A percentile compares a stretch with the other conserved stretches of the same genome.
Conservation (phyloP, 768 basidiomycete genomes). For the Tephrocybe sp. region DNA sequence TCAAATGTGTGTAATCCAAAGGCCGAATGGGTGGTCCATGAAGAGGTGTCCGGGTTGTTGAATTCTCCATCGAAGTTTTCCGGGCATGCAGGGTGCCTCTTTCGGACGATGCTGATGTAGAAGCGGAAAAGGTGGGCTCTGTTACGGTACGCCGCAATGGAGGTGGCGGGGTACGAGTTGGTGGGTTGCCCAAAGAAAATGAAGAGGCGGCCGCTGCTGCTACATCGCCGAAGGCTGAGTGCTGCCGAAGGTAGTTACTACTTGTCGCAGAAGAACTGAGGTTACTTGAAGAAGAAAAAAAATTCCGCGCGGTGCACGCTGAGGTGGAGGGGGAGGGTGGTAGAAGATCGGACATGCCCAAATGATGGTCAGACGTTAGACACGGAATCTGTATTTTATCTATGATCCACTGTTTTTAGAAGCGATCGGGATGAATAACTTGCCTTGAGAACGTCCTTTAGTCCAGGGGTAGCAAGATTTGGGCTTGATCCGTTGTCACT, state of each 20-base stretch:
- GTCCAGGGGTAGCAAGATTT: slow-evolving; percentile 45
- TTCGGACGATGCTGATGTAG: slow-evolving; percentile 19
- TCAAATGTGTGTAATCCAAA: slow-evolving; percentile 64
- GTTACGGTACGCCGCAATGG: slow-evolving; percentile 18
- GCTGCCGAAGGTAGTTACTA: slow-evolving; percentile 17
- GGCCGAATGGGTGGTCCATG: slow-evolving; percentile 53
- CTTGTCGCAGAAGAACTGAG: slow-evolving; percentile 25
- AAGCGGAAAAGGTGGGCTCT: slow-evolving; percentile 13
- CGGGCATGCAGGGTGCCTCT: slow-evolving; percentile 10
- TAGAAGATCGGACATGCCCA: slow-evolving; percentile 65
- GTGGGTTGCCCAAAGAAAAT: slow-evolving; percentile 36
- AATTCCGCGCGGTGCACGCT: slow-evolving; percentile 33
- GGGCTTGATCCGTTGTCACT: slow-evolving; percentile 38
- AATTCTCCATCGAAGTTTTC: slow-evolving; percentile 22
- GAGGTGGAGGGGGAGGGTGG: slow-evolving; percentile 68
- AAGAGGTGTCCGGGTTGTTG: slow-evolving; percentile 20
- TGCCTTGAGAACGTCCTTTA: slow-evolving; percentile 77
- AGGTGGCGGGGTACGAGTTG: slow-evolving; percentile 26
- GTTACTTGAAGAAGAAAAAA: slow-evolving; percentile 34
- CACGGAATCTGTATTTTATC: slow-evolving; percentile 50
- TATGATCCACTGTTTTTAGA: background rate
- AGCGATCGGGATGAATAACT: background rate
- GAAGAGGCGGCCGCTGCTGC: slow-evolving; percentile 19
- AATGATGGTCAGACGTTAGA: slow-evolving; percentile 65
- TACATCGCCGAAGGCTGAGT: slow-evolving; percentile 19